Percentiles rank a stretch among this genome's conserved stretches.
Evolutionary conservation across 345 rosid species (phyloP).

Genomic region (Kandelia obovata): DNA sequence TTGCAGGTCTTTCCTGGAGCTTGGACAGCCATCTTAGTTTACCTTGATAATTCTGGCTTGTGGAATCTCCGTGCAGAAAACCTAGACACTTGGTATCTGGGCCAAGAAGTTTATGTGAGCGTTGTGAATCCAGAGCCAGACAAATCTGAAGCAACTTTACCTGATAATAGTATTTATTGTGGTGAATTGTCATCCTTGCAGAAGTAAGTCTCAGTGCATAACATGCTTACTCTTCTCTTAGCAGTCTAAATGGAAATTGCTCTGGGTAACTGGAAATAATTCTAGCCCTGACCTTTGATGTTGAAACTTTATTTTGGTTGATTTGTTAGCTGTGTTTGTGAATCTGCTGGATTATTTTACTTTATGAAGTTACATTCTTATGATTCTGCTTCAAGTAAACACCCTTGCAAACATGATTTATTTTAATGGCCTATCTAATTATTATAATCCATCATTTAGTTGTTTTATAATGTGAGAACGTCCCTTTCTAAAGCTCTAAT

Average conservation of each 20-base stretch:
- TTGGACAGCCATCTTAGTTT: slow-evolving; percentile 88
- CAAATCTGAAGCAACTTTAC: slow-evolving; percentile 46
- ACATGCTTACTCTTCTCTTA: background rate
- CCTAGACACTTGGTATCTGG: slow-evolving; percentile 83
- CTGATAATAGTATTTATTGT: slow-evolving; percentile 72
- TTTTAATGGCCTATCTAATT: background rate
- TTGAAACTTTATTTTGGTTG: background rate
- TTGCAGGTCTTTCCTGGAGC: slow-evolving; percentile 88
- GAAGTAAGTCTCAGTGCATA: slow-evolving; percentile 46
- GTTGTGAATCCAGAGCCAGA: slow-evolving; percentile 72
- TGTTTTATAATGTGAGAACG: background rate
- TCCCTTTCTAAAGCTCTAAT: background rate
- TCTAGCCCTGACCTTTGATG: background rate
- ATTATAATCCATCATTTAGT: background rate
- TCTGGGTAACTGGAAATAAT: background rate
- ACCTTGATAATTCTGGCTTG: slow-evolving; percentile 83
- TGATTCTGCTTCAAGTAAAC: too few relatives aligned
- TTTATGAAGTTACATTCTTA: too few relatives aligned
- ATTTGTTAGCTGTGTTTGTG: background rate
- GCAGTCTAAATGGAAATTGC: too few relatives aligned
- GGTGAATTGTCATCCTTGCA: slow-evolving; percentile 77
- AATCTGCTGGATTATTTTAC: background rate
- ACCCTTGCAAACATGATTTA: too few relatives aligned
- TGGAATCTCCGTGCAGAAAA: slow-evolving; percentile 88
- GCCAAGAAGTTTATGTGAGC: slow-evolving; percentile 74